Evolutionary conservation across 306 rosid genomes (phyloP), one percentile per base, ranked within the genome.

Genomic region (Vigna nakashimae): DNA sequence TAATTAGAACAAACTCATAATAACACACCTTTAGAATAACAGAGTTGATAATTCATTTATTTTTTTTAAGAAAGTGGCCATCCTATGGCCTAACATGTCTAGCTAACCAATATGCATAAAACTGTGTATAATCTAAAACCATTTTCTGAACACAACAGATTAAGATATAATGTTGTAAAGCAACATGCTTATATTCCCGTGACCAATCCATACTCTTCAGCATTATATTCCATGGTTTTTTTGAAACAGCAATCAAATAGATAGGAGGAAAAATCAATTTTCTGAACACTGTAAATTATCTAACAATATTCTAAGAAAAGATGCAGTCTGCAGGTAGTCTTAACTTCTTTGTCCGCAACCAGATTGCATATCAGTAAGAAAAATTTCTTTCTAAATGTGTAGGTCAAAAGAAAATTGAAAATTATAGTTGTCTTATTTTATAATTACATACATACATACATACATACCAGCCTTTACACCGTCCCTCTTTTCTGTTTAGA

Each of bases 401-500:
- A 58, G 43, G 14, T 79, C 36, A 9, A 73, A 77, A 34, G 70
- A 62, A 32, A 62, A 77, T 67, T 42, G 65, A 62, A 22, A 62
- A 73, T 67, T 42, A 52, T 7, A 18, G 16, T 28, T 42, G 32
- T 14, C 73, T 50, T 46, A 56, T 69, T 50, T 40, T 40, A 40
- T 8, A 18, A 51, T 32, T 46, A 18, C 28, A 57, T 24, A 11
- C 10, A 42, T 42, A 42, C 9, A 57, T 30, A 42, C 9, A 57
- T 30, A 30, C 42, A 67, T 69, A 77, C 82, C 67, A 22, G 78
- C 18, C 73, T 82, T 80, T 77, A 89, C 20, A 34, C 42, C 46
- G 48, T 52, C 70, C 84, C 77, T 79, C 73, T 32, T 38, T 72
- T 64, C 15, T 78, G 78, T 78, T 84, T 88, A 49, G 69, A 13